Evolutionary conservation across 495 filamentous ascomycete species (phyloP).

Genomic region (Xylaria acuta): DNA sequence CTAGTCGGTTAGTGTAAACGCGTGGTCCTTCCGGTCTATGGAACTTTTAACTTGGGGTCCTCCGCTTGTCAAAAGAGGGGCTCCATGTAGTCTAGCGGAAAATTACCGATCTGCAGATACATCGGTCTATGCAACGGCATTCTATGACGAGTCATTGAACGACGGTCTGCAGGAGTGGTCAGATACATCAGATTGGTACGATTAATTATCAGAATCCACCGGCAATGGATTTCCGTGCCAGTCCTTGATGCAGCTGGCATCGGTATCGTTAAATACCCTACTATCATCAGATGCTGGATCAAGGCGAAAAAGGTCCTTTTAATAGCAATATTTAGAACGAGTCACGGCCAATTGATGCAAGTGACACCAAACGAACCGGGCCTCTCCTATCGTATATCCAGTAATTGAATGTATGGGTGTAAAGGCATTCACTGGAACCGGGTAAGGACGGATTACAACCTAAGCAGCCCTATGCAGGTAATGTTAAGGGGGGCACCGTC

Average conservation of each 20-base stretch:
- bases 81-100: conserved; percentile 3
- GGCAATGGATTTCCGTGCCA: background rate
- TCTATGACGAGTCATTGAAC: background rate
- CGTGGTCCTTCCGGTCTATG: conserved; percentile 12
- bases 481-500: background rate
- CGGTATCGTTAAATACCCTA: background rate
- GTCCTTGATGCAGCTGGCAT: background rate
- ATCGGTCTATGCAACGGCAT: background rate
- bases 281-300: background rate
- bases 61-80: background rate
- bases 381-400: background rate
- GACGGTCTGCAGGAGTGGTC: background rate
- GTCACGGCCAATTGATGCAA: background rate
- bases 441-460: background rate
- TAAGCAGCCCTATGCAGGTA: conserved; percentile 23
- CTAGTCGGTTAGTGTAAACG: conserved; percentile 20
- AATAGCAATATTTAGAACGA: background rate
- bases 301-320: background rate
- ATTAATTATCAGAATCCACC: background rate
- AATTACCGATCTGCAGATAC: background rate
- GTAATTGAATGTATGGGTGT: conserved; percentile 8
- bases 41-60: background rate
- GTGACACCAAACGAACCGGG: background rate
- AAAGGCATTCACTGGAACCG: background rate
- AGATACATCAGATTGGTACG: background rate